Conservation (phyloP, 1,284 basidiomycete genomes). For the Ustilago hordei region DNA sequence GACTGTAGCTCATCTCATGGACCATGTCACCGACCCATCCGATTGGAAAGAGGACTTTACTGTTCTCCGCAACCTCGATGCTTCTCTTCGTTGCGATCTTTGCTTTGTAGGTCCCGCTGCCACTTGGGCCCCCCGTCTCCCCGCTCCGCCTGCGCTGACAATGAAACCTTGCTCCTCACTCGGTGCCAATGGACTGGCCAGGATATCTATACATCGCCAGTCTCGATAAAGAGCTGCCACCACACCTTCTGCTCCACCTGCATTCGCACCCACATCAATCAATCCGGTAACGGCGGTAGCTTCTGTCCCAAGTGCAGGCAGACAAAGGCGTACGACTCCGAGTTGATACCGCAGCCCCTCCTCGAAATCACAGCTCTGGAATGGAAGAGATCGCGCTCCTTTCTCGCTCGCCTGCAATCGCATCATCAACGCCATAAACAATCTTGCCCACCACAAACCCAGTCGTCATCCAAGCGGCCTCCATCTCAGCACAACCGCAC, state of each 20-base stretch:
- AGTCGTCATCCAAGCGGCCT: constrained; percentile 19
- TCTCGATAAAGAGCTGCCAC: constrained; percentile 60
- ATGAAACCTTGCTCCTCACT: background rate
- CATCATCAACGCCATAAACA: background rate
- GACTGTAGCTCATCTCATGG: constrained; percentile 32
- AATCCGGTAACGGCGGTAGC: constrained; percentile 55
- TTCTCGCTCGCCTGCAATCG: constrained; percentile 33
- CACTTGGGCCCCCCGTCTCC: background rate
- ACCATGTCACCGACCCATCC: constrained; percentile 61
- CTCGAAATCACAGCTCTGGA: constrained; percentile 60
- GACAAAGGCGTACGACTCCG: constrained; percentile 64
- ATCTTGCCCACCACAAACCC: constrained; percentile 3
- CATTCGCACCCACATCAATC: constrained; percentile 67
- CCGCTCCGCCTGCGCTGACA: background rate
- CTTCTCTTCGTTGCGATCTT: constrained; percentile 60
- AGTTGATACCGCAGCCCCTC: constrained; percentile 57
- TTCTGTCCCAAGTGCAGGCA: constrained; percentile 67
- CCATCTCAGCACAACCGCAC: constrained; percentile 9
- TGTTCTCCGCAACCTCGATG: constrained; percentile 56
- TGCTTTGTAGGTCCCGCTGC: constrained; percentile 46
- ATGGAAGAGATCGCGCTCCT: constrained; percentile 50
- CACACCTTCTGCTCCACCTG: constrained; percentile 67
- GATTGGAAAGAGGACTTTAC: constrained; percentile 61
- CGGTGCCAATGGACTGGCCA: constrained; percentile 3
- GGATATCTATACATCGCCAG: constrained; percentile 65